These are phyloP conservation scores for Eucalyptus globulus DNA, from an alignment of 345 rosid genomes.

Conservation along the genomic window DNA sequence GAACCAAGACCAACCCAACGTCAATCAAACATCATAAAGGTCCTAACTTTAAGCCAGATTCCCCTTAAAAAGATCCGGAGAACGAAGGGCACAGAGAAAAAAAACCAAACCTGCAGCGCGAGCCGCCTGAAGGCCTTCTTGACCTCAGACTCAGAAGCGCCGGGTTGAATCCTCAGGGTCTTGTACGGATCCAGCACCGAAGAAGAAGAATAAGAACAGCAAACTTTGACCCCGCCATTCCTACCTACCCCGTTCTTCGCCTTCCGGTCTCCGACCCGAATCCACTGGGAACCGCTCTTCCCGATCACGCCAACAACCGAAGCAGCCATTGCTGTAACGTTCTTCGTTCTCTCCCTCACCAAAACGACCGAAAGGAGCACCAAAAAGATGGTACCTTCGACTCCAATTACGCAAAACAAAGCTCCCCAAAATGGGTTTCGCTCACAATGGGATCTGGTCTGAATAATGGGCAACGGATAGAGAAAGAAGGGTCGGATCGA, in stretches of 20 bases:
- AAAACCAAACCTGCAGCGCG: constrained; percentile 56
- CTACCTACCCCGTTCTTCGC: constrained; percentile 9
- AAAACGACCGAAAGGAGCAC: not conserved
- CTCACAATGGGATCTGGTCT: not conserved
- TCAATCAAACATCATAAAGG: not conserved
- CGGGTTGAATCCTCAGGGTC: constrained; percentile 68
- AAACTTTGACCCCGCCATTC: constrained; percentile 14
- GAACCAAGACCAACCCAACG: not conserved
- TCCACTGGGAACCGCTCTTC: not conserved
- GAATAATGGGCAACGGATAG: not conserved
- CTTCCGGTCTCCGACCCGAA: not conserved
- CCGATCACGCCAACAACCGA: not conserved
- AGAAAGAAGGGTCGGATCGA: not conserved
- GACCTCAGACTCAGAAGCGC: constrained; percentile 88
- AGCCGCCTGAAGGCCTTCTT: constrained; percentile 84
- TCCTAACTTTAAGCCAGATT: not conserved
- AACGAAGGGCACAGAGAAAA: not conserved
- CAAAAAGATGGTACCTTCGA: not conserved
- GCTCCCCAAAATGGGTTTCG: not conserved
- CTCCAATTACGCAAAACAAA: not conserved
- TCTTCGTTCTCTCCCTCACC: not conserved
- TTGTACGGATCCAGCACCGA: constrained; percentile 62
- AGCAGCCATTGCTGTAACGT: not conserved
- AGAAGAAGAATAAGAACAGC: constrained; percentile 9
- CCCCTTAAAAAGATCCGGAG: not conserved